A percentile compares a stretch with the other conserved stretches of the same genome.
Conservation (phyloP, 2,329 filamentous ascomycete genomes). For the Aspergillus spinulosporus region DNA sequence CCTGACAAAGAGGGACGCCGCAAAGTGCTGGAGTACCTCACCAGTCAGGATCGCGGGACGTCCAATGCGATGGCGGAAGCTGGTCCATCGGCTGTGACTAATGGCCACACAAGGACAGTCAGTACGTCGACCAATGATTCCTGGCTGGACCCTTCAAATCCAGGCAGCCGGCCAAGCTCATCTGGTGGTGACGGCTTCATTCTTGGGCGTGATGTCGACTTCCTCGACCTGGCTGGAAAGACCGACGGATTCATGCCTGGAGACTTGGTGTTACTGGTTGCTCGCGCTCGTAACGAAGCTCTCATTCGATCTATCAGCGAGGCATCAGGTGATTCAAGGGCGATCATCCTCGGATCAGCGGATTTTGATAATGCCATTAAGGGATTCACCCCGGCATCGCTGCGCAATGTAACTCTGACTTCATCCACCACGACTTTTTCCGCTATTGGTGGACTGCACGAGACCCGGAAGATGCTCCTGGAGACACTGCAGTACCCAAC, state of each 20-base stretch:
- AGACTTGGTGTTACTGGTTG: slow-evolving; percentile 81
- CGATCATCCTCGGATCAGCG: slow-evolving; percentile 64
- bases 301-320: slow-evolving; percentile 77
- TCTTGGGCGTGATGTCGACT: slow-evolving; percentile 76
- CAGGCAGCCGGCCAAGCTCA: slow-evolving; percentile 50
- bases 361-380: slow-evolving; percentile 85
- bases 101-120: slow-evolving; percentile 38
- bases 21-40: slow-evolving; percentile 78
- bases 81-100: slow-evolving; percentile 41
- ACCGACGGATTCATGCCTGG: slow-evolving; percentile 99
- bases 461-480: slow-evolving; percentile 85
- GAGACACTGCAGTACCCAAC: slow-evolving; percentile 97
- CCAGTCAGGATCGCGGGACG: slow-evolving; percentile 46
- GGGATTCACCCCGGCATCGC: slow-evolving; percentile 90
- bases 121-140: slow-evolving; percentile 54
- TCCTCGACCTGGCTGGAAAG: slow-evolving; percentile 87
- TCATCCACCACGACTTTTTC: slow-evolving; percentile 90
- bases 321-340: slow-evolving; percentile 50
- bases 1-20: slow-evolving; percentile 88
- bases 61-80: not conserved
- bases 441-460: slow-evolving; percentile 82
- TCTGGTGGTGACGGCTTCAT: slow-evolving; percentile 64
- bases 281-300: slow-evolving; percentile 85
- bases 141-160: slow-evolving; percentile 75
- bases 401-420: slow-evolving; percentile 91